Conservation (phyloP, 129 eudicot genomes). For the Artemisia argyi region DNA sequence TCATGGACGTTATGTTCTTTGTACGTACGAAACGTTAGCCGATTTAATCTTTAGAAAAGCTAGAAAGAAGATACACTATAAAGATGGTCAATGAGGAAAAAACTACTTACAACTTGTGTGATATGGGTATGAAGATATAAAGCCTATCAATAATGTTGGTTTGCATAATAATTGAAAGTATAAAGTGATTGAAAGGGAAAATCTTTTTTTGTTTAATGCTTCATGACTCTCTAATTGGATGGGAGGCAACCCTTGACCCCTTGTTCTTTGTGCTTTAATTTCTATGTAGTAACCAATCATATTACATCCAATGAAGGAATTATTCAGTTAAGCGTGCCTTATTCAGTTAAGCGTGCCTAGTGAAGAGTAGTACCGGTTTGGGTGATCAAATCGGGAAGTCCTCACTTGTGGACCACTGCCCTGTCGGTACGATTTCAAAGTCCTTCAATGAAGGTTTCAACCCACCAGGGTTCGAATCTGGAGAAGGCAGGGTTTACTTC, state of each 20-base stretch:
- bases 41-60: constrained; percentile 23
- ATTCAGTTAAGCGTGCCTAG: too few relatives aligned
- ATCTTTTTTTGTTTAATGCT: constrained; percentile 23
- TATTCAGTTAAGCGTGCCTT: too few relatives aligned
- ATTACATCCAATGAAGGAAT: not conserved
- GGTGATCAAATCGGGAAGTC: too few relatives aligned
- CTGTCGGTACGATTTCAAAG: too few relatives aligned
- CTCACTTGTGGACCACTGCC: too few relatives aligned
- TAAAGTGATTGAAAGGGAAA: constrained; percentile 19
- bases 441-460: too few relatives aligned
- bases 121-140: constrained; percentile 36
- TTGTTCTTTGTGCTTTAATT: constrained; percentile 14
- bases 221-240: constrained; percentile 30
- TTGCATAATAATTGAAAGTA: constrained; percentile 35
- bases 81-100: constrained; percentile 32
- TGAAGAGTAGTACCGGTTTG: too few relatives aligned
- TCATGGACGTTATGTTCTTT: constrained; percentile 14
- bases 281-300: constrained; percentile 1
- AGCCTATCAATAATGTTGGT: constrained; percentile 39
- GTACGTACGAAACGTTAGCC: constrained; percentile 6
- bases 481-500: too few relatives aligned
- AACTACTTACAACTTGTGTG: constrained; percentile 31
- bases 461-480: too few relatives aligned
- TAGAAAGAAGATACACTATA: constrained; percentile 19
- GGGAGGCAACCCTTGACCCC: not conserved